phyloP scores from a whole-genome alignment of 1,284 basidiomycete species.

The Trichosporon faecale region DNA sequence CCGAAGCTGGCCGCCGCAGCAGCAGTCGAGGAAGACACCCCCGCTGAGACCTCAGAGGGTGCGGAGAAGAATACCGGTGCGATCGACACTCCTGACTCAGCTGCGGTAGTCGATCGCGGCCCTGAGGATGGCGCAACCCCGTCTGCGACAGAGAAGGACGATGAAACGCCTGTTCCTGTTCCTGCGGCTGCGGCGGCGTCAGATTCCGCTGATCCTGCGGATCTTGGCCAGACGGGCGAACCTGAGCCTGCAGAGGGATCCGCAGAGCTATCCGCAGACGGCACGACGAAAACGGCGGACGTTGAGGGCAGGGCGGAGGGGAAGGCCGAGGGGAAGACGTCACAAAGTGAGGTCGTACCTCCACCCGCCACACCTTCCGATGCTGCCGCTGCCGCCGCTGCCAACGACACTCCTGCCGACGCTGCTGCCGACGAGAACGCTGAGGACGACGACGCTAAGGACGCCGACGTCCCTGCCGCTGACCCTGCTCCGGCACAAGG shows the following conservation, averaged over 20 bases:
- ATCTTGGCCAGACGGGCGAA: not conserved
- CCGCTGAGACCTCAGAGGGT: not conserved
- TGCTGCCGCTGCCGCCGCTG: not conserved
- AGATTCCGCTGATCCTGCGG: not conserved
- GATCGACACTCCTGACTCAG: not conserved
- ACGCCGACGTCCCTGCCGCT: constrained; percentile 18
- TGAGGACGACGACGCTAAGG: constrained; percentile 7
- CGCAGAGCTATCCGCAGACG: not conserved
- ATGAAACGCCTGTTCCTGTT: not conserved
- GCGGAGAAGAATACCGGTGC: not conserved
- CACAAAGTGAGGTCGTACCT: not conserved
- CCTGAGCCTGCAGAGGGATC: too few relatives aligned
- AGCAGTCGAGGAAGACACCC: not conserved
- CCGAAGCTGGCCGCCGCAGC: not conserved
- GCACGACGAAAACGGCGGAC: not conserved
- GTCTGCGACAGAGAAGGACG: not conserved
- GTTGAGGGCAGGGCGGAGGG: too few relatives aligned
- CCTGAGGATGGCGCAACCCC: not conserved
- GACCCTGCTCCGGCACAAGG: constrained; percentile 18
- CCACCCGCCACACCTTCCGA: not conserved
- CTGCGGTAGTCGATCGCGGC: not conserved
- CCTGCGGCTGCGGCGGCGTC: not conserved
- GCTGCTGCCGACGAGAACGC: not conserved
- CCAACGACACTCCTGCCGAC: not conserved
- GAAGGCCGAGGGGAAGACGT: not conserved